Evolutionary conservation across 169 alveolate genomes (phyloP), one percentile per base, ranked within the genome.

Genomic region (Ichthyophthirius multifiliis): DNA sequence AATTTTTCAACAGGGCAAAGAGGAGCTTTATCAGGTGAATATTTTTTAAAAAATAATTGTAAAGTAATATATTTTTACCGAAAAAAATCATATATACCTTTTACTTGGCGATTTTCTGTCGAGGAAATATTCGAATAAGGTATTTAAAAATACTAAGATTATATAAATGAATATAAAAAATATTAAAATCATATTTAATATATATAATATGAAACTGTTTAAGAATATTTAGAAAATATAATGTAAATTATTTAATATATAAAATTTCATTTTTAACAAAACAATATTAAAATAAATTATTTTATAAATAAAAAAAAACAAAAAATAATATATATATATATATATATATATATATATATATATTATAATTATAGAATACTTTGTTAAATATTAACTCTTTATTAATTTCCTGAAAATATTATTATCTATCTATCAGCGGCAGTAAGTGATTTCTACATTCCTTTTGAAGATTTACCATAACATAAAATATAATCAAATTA

Each of bases 1-100:
- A 96, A 96, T 41, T 93, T 96, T 79, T 92, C 97, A 39, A 94
- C 97, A 13, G 98, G 98, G 5, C 47, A 76, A 74, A 89, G 98
- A 74, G 98, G 98, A 41, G 91, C 98, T 27, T 63, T 63, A 18
- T 84, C 91, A 27, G 90, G 97, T 41, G 98, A 94, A 74, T 86
- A 91, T 18, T 94, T 94, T 75, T 46, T 94, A 18, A 81, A 80
- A 32, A 44, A 37, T 41, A 93, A 93, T 15, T 92, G 65, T 55
- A 37, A 71, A n/a, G 95, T 92, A 7, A 77, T 92, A 16, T 91
- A 88, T 76, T 86, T 88, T 31, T 62, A 75, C 41, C 84, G 96
- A 71, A 83, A 86, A 34, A 82, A 84, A 32, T 73, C 90, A 0
- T 48, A 73, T 15, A 13, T 78, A 41, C 97, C 97, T 6, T 90